Base-by-base conservation (phyloP, 805 yeast genomes). In the Teunomyces kruisii region DNA sequence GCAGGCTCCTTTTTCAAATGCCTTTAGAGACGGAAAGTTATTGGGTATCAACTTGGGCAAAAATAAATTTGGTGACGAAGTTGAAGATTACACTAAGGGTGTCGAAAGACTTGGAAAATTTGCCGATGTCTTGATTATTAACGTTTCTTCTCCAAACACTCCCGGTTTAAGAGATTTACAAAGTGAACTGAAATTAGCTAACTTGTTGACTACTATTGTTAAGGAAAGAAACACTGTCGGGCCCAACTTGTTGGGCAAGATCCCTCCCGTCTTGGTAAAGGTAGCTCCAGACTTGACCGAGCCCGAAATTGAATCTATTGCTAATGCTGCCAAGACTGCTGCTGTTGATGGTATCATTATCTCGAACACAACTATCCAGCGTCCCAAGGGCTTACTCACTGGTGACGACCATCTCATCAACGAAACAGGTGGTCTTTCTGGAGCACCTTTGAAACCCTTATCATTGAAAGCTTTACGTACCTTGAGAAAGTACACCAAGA, bases 131-230 rank as follows among this genome's bases (percentile, higher is more conserved):
- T 72, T 92, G 49, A 92, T 92, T 14, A 80, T 92, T 52, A 92
- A 92, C 58, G 96, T 92, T 10, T 89, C 97, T 1, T 86, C 96
- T 40, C 98, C 98, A 43, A 92, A 92, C 61, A 92, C 98, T 1
- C 98, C 98, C 4, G 97, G 97, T 2, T 76, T 92, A 54, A 80
- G 98, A 58, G 88, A 83, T 55, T 76, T 92, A 54, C 98, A 92
- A 70, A 79, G 71, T 45, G 96, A 88, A 54, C 74, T 74, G 45
- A 87, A 86, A 61, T 76, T 92, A 48, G 80, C 88, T 6, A 74
- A 74, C 29, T 70, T 92, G 55, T 74, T 92, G 54, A 68, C 78
- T 8, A 69, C 81, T 9, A 90, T 92, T 28, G 90, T 71, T 9
- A 63, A 67, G 1, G 90, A 86, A 61, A 80, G 97, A 61, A 75